phyloP scores from a whole-genome alignment of 2,329 filamentous ascomycete genomes.

The Aspergillus caelatus region DNA sequence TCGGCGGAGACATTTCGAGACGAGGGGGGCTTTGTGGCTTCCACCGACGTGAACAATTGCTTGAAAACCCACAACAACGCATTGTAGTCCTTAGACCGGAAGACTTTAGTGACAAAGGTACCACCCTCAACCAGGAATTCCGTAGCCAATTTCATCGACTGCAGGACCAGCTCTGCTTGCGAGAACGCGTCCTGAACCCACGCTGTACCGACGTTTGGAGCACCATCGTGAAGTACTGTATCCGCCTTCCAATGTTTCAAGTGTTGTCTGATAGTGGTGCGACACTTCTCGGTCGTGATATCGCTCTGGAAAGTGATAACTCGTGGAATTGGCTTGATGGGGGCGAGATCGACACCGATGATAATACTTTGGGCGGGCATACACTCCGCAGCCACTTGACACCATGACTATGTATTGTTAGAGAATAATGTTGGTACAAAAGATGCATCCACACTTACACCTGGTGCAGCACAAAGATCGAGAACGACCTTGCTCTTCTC shows the following conservation, averaged over 20 bases:
- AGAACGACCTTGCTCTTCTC: slow-evolving; percentile 95
- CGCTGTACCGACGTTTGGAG: slow-evolving; percentile 94
- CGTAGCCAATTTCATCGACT: slow-evolving; percentile 89
- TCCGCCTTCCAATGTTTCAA: slow-evolving; percentile 97
- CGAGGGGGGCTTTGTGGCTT: slow-evolving; percentile 95
- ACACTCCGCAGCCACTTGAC: slow-evolving; percentile 91
- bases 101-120: slow-evolving; percentile 96
- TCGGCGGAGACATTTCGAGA: slow-evolving; percentile 96
- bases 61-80: slow-evolving; percentile 96
- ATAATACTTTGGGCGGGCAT: slow-evolving; percentile 92
- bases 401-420: slow-evolving; percentile 71
- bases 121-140: slow-evolving; percentile 90
- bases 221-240: slow-evolving; percentile 93
- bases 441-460: slow-evolving; percentile 58
- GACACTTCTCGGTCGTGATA: slow-evolving; percentile 95
- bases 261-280: slow-evolving; percentile 83
- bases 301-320: slow-evolving; percentile 97
- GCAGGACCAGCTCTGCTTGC: slow-evolving; percentile 88
- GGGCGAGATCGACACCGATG: slow-evolving; percentile 88
- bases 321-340: slow-evolving; percentile 93
- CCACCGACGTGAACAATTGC: slow-evolving; percentile 91
- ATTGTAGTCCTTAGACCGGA: slow-evolving; percentile 96
- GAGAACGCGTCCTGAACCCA: slow-evolving; percentile 99
- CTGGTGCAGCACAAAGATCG: slow-evolving; percentile 96
- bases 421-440: slow-evolving; percentile 7